Evolutionary conservation across 2,329 filamentous ascomycete species (phyloP), one percentile per base, ranked within the genome.

Genomic region (Lasiodiplodia citricola): DNA sequence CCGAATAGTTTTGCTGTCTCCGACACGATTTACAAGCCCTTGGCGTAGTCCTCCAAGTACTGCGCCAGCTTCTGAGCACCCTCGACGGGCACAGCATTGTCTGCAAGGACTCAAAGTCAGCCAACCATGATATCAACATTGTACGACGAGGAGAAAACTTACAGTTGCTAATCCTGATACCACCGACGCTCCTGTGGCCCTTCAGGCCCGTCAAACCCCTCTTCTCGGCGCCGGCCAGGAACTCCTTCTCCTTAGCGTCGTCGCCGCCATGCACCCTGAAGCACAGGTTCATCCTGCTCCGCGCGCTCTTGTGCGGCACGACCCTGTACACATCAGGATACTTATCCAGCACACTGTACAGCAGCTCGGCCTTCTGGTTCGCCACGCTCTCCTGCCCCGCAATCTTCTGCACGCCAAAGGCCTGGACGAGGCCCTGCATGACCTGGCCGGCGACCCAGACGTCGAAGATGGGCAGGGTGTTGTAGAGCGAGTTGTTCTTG

Each of bases 401-500:
- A 6, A 96, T 91, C 75, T 91, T 93, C 70, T 85, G 81, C 72
- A 89, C 80, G 2, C 88, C 85, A 79, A 88, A 92, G 0, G 84
- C 87, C 21, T 82, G 76, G 16, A 97, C 85, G 0, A 97, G 86
- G 71, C 87, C 89, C 76, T 92, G 89, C 76, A 98, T 90, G 64
- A 98, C 94, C 78, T 92, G 89, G n/a, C 94, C 94, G 18, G 93
- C 92, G 66, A 97, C 88, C 83, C 91, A 98, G 47, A 97, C 92
- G 78, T 95, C 94, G 75, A 98, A 97, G 75, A 98, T 97, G 75
- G 93, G 94, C 13, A 98, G 84, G 0, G 95, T 98, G 82, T 98
- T 98, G 84, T 98, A 98, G 35, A 98, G 86, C 74, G 92, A 96
- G 83, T 97, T 96, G 83, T 96, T 96, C 85, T 96, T 96, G 51